Evolutionary conservation across 2,329 filamentous ascomycete species (phyloP).

Genomic region (Fusarium palustre): DNA sequence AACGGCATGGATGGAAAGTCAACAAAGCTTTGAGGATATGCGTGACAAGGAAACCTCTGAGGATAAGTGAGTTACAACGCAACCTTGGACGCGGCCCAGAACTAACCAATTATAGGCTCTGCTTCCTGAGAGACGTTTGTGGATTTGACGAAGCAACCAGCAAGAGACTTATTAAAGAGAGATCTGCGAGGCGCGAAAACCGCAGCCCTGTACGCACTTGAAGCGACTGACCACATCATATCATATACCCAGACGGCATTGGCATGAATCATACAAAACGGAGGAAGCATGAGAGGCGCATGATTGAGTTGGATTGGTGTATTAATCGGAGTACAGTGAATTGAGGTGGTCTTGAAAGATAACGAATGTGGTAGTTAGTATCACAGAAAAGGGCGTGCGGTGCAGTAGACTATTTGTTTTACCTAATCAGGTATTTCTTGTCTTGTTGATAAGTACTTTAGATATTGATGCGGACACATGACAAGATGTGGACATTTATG

Average conservation of each 20-base stretch:
- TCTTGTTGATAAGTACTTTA: constrained; percentile 37
- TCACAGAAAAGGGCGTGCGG: constrained; percentile 14
- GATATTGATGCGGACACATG: constrained; percentile 40
- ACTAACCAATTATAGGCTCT: constrained; percentile 56
- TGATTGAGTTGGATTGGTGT: constrained; percentile 31
- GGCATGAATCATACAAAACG: neutral
- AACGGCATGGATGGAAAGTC: constrained; percentile 76
- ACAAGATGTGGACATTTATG: constrained; percentile 36
- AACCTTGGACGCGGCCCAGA: too few relatives aligned
- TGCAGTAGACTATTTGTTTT: constrained; percentile 31
- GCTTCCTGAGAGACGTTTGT: constrained; percentile 63
- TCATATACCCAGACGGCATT: constrained; percentile 6
- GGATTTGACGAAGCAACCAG: constrained; percentile 67
- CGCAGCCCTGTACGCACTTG: constrained; percentile 45
- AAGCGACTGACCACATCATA: constrained; percentile 12
- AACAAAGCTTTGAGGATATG: constrained; percentile 79
- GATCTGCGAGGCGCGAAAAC: constrained; percentile 45
- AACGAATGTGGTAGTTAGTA: constrained; percentile 19
- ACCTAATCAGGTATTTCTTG: neutral
- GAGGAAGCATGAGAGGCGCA: constrained; percentile 13
- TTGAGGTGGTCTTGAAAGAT: constrained; percentile 20
- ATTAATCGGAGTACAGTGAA: constrained; percentile 36
- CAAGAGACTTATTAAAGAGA: constrained; percentile 59
- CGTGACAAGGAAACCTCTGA: constrained; percentile 75
- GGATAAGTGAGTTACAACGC: constrained; percentile 75